Conservation (phyloP, 108 stramenopile genomes). For the Cylindrotheca fusiformis region DNA sequence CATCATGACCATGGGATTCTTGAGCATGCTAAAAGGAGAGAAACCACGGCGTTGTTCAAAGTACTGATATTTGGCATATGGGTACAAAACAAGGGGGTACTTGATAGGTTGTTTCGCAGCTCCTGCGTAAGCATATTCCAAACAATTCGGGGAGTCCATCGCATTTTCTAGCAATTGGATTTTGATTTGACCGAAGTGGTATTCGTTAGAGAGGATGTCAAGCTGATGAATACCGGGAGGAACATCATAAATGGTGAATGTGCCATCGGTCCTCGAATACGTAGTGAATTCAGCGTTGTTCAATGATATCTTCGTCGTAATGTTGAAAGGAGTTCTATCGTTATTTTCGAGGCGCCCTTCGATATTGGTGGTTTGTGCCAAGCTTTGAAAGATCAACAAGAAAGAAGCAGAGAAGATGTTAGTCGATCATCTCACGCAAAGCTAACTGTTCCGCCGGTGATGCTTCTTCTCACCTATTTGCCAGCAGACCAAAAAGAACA, state of each 20-base stretch:
- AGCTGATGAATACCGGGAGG: slow-evolving; percentile 79
- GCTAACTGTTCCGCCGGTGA: too few species aligned
- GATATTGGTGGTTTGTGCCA: slow-evolving; percentile 24
- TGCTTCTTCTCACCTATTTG: not conserved
- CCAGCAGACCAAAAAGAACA: not conserved
- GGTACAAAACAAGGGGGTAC: slow-evolving; percentile 70
- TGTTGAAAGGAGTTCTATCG: slow-evolving; percentile 52
- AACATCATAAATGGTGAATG: slow-evolving; percentile 72
- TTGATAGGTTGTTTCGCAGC: slow-evolving; percentile 63
- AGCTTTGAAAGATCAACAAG: not conserved
- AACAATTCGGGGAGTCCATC: slow-evolving; percentile 75
- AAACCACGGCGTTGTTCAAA: slow-evolving; percentile 74
- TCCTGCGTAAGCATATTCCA: slow-evolving; percentile 85
- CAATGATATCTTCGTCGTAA: slow-evolving; percentile 63
- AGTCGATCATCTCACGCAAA: too few species aligned
- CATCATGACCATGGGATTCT: slow-evolving; percentile 91
- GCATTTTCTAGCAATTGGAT: slow-evolving; percentile 69
- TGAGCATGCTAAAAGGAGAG: slow-evolving; percentile 61
- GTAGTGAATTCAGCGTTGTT: slow-evolving; percentile 78
- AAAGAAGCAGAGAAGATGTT: not conserved
- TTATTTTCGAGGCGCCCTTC: slow-evolving; percentile 40
- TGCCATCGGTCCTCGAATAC: slow-evolving; percentile 66
- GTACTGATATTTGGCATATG: slow-evolving; percentile 76
- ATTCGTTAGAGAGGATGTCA: slow-evolving; percentile 65
- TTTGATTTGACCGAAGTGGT: slow-evolving; percentile 79